Base-by-base conservation (phyloP, 1,284 basidiomycete species). In the Irpex lacteus region DNA sequence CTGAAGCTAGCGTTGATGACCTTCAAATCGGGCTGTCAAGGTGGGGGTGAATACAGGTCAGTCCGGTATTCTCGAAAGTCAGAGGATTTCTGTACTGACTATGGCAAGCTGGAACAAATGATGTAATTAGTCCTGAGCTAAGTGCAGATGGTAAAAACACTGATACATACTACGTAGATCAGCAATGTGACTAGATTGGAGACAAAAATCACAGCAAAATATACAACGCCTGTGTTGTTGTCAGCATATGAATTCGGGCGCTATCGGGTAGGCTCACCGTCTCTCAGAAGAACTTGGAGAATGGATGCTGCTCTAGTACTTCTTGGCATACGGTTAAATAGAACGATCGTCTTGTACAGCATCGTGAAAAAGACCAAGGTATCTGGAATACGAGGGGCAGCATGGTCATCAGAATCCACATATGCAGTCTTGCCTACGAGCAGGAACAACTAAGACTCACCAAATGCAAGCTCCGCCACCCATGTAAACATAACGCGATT, bases 1-100 rank as follows among this genome's bases (percentile, higher is more conserved):
- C 71, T 73, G 67, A 73, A 73, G 34, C 69, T 70, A 1, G 71
- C 71, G 53, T 71, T 73, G 63, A 73, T 70, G 60, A 67, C 71
- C 60, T 73, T 73, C 21, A 73, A 64, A 61, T 71, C 71, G 53
- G 63, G 57, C 71, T 73, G 62, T 44, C 11, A 32, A 53, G 44
- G 26, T 26, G 26, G 26, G 26, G 26, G 26, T 26, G 58, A 61
- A 62, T 32, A 26, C 47, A 26, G 19, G 11, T 21, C 34, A 38
- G 26, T 38, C 60, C 34, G 6, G 62, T 56, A 38, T 37, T 19
- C 50, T 34, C 7, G 15, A 44, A 18, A 34, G 52, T 40, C 44
- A n/a, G 53, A 32, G 50, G 63, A 56, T 26, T 65, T 19, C 19
- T 50, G 18, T 13, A 49, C 61, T 52, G 60, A 63, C 36, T 13